These are phyloP conservation scores for Amanita polypyramis DNA, from an alignment of 768 basidiomycete species.

Conservation along the genomic window DNA sequence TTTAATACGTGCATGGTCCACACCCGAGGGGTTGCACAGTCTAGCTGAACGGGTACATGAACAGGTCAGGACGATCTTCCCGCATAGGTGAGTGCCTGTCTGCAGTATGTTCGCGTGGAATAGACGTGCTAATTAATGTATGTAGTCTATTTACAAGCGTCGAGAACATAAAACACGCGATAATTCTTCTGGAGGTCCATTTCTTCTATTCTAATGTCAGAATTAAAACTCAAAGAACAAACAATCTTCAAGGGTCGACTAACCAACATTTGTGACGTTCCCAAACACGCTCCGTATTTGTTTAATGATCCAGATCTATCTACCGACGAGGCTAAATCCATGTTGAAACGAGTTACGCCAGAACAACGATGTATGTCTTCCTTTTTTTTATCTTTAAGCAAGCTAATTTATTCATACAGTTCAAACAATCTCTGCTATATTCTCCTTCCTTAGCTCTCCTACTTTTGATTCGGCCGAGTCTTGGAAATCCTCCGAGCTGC, in stretches of 20 bases:
- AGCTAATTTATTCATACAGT: conserved; percentile 25
- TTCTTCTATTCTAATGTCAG: background rate
- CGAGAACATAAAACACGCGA: conserved; percentile 54
- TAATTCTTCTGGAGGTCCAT: conserved; percentile 48
- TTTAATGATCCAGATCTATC: conserved; percentile 60
- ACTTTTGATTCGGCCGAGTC: conserved; percentile 16
- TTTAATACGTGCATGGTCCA: conserved; percentile 45
- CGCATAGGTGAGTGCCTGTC: conserved; percentile 7
- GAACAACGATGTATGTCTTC: conserved; percentile 34
- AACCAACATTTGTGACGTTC: conserved; percentile 62
- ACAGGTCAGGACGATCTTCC: conserved; percentile 41
- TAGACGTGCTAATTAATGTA: background rate
- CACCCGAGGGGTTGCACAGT: conserved; percentile 35
- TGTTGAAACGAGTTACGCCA: conserved; percentile 33
- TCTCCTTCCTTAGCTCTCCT: conserved; percentile 25
- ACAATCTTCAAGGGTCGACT: conserved; percentile 59
- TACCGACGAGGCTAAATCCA: conserved; percentile 41
- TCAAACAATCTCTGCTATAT: conserved; percentile 20
- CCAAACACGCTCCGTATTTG: conserved; percentile 60
- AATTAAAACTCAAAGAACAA: background rate
- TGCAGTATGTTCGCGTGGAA: background rate
- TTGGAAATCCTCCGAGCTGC: conserved; percentile 11
- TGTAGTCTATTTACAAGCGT: conserved; percentile 36
- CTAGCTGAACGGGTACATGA: conserved; percentile 46
- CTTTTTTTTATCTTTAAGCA: conserved; percentile 7